Percentiles rank a stretch among this genome's conserved stretches.
Evolutionary conservation across 2,329 filamentous ascomycete species (phyloP).

Genomic region (Alternaria novae-zelandiae): DNA sequence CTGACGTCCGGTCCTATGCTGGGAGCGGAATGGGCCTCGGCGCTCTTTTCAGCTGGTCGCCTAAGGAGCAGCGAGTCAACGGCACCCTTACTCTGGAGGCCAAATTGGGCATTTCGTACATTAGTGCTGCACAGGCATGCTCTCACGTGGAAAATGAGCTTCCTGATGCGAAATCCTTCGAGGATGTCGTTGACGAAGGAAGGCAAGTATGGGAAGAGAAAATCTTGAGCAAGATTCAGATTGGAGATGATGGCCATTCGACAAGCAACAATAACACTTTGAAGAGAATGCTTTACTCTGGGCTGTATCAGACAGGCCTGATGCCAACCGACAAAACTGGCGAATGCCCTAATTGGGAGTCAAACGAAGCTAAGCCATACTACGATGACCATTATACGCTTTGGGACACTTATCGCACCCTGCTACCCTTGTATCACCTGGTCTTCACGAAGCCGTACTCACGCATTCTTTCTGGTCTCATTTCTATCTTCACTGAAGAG

Average conservation of each 20-base stretch:
- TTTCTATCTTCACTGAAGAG: conserved; percentile 31
- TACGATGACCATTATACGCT: conserved; percentile 45
- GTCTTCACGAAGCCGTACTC: conserved; percentile 20
- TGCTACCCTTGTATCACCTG: conserved; percentile 19
- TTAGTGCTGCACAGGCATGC: conserved; percentile 62
- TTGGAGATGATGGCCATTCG: conserved; percentile 1
- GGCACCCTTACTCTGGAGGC: conserved; percentile 50
- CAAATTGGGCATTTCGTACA: conserved; percentile 55
- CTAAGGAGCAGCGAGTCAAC: conserved; percentile 18
- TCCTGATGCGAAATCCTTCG: conserved; percentile 51
- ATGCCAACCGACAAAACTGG: conserved; percentile 46
- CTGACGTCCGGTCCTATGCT: conserved; percentile 2
- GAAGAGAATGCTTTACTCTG: conserved; percentile 43
- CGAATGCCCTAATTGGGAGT: conserved; percentile 35
- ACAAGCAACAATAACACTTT: conserved; percentile 8
- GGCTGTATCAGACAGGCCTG: conserved; percentile 43
- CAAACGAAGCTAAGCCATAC: conserved; percentile 35
- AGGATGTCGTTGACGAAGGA: conserved; percentile 44
- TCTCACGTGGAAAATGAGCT: conserved; percentile 69
- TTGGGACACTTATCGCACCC: conserved; percentile 16
- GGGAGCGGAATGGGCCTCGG: conserved; percentile 50
- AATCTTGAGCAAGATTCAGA: conserved; percentile 61
- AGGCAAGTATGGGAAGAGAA: conserved; percentile 49
- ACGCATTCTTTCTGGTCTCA: conserved; percentile 10
- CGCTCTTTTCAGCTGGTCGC: conserved; percentile 54